phyloP scores from a whole-genome alignment of 331 rosid species.

The Pyrus hybrid region DNA sequence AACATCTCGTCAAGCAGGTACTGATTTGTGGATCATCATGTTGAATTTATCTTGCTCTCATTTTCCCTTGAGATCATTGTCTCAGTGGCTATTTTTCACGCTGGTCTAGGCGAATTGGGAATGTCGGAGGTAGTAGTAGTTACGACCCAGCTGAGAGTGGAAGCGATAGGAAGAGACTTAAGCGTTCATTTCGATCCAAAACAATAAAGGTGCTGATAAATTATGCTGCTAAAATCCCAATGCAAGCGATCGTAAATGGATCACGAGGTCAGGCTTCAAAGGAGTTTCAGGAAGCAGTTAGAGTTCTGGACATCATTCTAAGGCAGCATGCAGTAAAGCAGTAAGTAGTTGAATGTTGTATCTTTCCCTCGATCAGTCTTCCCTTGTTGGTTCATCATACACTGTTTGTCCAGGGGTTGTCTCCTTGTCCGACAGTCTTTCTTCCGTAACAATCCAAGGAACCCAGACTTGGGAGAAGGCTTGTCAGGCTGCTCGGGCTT shows the following conservation, averaged over 20 bases:
- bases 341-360: conserved; percentile 25
- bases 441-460: conserved; percentile 56
- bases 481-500: conserved; percentile 82
- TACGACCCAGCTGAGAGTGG: conserved; percentile 26
- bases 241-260: conserved; percentile 64
- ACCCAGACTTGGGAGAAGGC: conserved; percentile 71
- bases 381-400: not conserved
- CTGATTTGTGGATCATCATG: not conserved
- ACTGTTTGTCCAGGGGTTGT: conserved; percentile 56
- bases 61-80: not conserved
- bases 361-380: not conserved
- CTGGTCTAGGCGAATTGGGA: conserved; percentile 21
- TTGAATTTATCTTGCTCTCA: not conserved
- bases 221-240: conserved; percentile 63
- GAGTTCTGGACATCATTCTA: conserved; percentile 72
- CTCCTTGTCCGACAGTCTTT: conserved; percentile 80
- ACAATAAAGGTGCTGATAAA: conserved; percentile 56
- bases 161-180: conserved; percentile 50
- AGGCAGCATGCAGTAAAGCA: conserved; percentile 85
- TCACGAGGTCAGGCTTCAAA: conserved; percentile 70
- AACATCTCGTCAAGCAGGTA: conserved; percentile 52
- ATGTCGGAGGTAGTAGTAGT: no score
- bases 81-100: not conserved
- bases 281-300: conserved; percentile 65
- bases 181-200: conserved; percentile 36